phyloP scores from a whole-genome alignment of 192 early-diverging fungal species.

The Piromyces sp. region DNA sequence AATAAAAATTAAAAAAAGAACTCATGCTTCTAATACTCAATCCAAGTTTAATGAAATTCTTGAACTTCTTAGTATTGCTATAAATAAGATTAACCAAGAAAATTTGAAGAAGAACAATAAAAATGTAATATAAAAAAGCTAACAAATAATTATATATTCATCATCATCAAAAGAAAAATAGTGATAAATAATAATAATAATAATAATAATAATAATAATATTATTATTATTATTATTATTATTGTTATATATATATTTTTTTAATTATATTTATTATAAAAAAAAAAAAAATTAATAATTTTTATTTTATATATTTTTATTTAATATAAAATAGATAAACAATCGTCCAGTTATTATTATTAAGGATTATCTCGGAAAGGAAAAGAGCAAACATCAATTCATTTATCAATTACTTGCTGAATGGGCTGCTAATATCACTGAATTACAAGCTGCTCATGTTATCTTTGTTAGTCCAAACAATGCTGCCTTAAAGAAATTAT shows the following conservation, averaged over 20 bases:
- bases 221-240: too few relatives aligned
- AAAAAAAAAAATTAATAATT: too few relatives aligned
- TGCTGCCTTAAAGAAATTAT: conserved; percentile 41
- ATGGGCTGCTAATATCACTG: conserved; percentile 53
- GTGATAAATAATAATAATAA: not conserved
- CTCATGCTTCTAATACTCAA: not conserved
- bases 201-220: not conserved
- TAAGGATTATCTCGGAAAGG: conserved; percentile 64
- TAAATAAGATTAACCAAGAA: not conserved
- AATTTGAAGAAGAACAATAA: not conserved
- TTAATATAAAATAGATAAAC: not conserved
- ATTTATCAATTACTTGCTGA: conserved; percentile 60
- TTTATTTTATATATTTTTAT: not conserved
- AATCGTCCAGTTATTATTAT: conserved; percentile 72
- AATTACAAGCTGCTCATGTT: conserved; percentile 80
- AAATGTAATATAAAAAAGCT: not conserved
- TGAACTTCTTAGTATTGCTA: not conserved
- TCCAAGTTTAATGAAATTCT: not conserved
- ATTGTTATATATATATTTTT: too few relatives aligned
- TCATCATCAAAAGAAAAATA: too few relatives aligned
- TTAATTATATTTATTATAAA: not conserved
- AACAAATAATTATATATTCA: too few relatives aligned
- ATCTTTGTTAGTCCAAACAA: conserved; percentile 68
- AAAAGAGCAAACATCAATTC: conserved; percentile 34
- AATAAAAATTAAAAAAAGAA: not conserved